Conservation (phyloP, 139 green algal species). For the Eudorina sp. region DNA sequence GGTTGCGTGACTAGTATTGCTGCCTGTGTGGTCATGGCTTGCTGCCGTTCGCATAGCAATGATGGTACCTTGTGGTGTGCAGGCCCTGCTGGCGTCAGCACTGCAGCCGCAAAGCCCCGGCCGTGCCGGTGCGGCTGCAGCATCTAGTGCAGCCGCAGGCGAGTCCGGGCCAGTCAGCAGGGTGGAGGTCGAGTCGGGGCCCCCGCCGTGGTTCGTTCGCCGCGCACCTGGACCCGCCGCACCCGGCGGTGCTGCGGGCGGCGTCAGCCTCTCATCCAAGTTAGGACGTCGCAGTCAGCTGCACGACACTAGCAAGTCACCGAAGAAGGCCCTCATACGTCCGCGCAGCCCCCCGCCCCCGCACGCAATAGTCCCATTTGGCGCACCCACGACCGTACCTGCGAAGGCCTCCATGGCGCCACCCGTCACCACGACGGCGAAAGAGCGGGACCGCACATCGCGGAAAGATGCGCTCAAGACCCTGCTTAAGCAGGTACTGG, state of each 20-base stretch:
- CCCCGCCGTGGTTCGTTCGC: conserved; percentile 3
- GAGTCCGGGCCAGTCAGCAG: not conserved
- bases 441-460: conserved; percentile 3
- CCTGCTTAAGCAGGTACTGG: conserved; percentile 29
- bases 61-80: too few relatives aligned
- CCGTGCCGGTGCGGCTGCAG: not conserved
- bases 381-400: too few relatives aligned
- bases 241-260: not conserved
- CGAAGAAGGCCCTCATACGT: not conserved
- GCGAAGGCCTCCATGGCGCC: too few relatives aligned
- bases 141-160: not conserved
- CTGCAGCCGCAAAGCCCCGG: not conserved
- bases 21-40: too few relatives aligned
- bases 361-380: too few relatives aligned
- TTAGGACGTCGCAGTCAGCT: not conserved
- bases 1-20: too few relatives aligned
- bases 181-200: not conserved
- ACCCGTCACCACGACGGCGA: not conserved
- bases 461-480: conserved; percentile 50
- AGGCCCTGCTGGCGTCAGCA: not conserved
- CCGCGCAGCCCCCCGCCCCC: not conserved
- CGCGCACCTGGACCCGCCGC: not conserved
- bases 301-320: not conserved
- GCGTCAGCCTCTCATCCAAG: not conserved
- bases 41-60: too few relatives aligned